phyloP scores from a whole-genome alignment of 768 basidiomycete genomes.

The Leccinum olivaceopallidum region DNA sequence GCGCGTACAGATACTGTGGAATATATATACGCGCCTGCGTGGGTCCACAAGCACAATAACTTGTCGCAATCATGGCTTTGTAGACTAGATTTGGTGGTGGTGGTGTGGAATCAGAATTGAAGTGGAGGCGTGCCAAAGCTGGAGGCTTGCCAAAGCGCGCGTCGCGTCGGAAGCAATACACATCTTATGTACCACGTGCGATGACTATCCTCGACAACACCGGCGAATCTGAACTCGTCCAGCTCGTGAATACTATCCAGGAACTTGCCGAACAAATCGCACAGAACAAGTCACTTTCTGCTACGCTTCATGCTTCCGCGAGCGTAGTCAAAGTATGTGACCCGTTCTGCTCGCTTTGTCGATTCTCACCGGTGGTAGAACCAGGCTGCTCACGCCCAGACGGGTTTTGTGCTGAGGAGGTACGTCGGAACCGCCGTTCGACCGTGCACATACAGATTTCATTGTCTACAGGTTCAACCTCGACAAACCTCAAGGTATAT shows the following conservation, averaged over 20 bases:
- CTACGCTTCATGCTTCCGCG: constrained; percentile 69
- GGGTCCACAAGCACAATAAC: neutral
- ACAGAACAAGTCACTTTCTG: constrained; percentile 73
- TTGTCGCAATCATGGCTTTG: neutral
- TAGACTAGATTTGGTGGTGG: constrained; percentile 2
- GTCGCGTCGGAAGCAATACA: constrained; percentile 5
- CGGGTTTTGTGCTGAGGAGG: constrained; percentile 89
- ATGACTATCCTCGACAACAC: constrained; percentile 58
- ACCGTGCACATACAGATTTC: neutral
- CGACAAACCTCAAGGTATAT: constrained; percentile 79
- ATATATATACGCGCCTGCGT: constrained; percentile 4
- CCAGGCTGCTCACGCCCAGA: constrained; percentile 87
- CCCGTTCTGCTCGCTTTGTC: neutral
- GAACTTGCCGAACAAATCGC: constrained; percentile 85
- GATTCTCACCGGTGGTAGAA: constrained; percentile 43
- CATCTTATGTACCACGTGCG: neutral
- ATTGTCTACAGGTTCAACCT: constrained; percentile 65
- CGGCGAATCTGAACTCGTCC: constrained; percentile 59
- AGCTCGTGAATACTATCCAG: constrained; percentile 65
- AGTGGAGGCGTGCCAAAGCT: constrained; percentile 1
- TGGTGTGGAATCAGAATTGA: too few species aligned
- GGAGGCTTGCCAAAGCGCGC: neutral
- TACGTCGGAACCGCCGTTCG: constrained; percentile 32
- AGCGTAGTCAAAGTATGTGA: constrained; percentile 76
- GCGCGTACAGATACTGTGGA: too few species aligned